Evolutionary conservation across 2,329 filamentous ascomycete species (phyloP).

Genomic region (Beauveria rudraprayagi): DNA sequence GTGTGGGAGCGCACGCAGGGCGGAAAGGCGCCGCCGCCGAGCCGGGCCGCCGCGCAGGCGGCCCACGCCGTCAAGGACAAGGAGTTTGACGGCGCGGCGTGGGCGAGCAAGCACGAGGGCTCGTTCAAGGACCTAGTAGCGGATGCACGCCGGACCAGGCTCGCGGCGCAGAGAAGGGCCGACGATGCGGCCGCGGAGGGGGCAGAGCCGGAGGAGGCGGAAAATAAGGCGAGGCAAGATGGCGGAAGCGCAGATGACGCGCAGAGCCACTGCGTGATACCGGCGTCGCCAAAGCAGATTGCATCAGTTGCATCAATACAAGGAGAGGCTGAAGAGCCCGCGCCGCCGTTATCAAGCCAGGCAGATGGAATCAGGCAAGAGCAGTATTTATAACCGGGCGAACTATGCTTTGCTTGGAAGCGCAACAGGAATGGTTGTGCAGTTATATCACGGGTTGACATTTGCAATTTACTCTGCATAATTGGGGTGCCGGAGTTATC

Average conservation of each 20-base stretch:
- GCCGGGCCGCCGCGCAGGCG: conserved; percentile 28
- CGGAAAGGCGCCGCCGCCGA: conserved; percentile 40
- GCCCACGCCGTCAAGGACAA: conserved; percentile 62
- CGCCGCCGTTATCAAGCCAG: neutral
- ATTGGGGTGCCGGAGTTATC: neutral
- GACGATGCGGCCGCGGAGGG: conserved; percentile 18
- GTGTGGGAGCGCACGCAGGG: conserved; percentile 82
- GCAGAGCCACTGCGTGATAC: neutral
- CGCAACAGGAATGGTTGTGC: neutral
- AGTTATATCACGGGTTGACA: neutral
- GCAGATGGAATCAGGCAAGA: neutral
- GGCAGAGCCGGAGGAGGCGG: neutral
- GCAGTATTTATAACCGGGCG: neutral
- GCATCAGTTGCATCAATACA: neutral
- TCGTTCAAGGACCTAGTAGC: conserved; percentile 77
- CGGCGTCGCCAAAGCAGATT: neutral
- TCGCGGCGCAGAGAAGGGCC: conserved; percentile 26
- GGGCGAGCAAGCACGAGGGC: conserved; percentile 62
- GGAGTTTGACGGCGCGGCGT: conserved; percentile 74
- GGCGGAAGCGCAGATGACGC: neutral
- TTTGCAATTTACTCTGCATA: neutral
- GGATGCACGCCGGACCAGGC: conserved; percentile 55
- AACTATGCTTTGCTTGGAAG: neutral
- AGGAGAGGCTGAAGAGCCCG: neutral
- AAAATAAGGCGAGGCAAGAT: neutral